phyloP scores from a whole-genome alignment of 148 eudicot genomes.

The Talinum fruticosum region DNA sequence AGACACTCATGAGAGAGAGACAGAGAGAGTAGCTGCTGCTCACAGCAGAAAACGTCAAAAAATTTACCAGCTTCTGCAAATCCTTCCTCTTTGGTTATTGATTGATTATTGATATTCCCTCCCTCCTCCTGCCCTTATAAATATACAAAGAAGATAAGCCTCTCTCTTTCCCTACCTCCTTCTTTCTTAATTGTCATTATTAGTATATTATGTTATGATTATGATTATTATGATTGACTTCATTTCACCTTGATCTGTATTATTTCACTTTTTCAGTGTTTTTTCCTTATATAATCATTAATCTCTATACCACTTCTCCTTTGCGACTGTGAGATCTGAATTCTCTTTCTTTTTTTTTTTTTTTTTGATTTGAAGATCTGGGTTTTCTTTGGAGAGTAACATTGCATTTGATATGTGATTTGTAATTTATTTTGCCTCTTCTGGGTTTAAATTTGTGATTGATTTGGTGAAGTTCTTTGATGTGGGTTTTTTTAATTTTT shows the following conservation, averaged over 20 bases:
- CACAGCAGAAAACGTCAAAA: not conserved
- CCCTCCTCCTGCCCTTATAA: not conserved
- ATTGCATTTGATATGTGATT: not conserved
- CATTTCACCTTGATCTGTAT: not conserved
- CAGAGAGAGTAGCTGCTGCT: not conserved
- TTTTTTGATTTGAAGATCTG: constrained; percentile 13
- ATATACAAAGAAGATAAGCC: not conserved
- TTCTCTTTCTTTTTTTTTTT: too few species aligned
- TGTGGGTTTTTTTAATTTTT: not conserved
- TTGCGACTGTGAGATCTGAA: not conserved
- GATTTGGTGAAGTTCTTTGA: too few species aligned
- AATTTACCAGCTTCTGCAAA: not conserved
- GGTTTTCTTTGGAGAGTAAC: not conserved
- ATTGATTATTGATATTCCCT: not conserved
- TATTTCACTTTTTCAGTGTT: not conserved
- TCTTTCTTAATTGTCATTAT: not conserved
- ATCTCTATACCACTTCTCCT: not conserved
- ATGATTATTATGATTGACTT: not conserved
- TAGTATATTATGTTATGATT: not conserved
- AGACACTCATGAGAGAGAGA: not conserved
- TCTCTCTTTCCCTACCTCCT: too few species aligned
- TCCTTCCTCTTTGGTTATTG: not conserved
- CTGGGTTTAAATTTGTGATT: not conserved
- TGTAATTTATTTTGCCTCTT: not conserved
- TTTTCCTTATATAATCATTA: not conserved